A percentile compares a stretch with the other conserved stretches of the same genome.
phyloP scores from a whole-genome alignment of 1,139 yeast species.

The Nematodospora anomalae region DNA sequence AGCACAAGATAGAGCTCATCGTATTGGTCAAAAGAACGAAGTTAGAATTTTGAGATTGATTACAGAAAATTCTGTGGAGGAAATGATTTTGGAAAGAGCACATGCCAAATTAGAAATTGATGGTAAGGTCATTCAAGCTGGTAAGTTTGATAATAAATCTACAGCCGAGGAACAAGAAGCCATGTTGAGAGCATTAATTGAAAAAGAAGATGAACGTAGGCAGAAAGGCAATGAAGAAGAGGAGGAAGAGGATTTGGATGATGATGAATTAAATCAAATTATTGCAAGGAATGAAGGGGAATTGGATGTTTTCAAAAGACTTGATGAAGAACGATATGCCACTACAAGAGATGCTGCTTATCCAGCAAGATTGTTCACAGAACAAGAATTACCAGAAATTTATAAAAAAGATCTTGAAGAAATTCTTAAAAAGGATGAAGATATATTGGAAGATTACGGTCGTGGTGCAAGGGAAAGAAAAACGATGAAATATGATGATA shows the following conservation, averaged over 20 bases:
- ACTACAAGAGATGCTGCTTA: constrained; percentile 44
- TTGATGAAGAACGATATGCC: constrained; percentile 56
- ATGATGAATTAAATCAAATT: constrained; percentile 69
- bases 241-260: constrained; percentile 56
- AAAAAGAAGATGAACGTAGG: constrained; percentile 65
- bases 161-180: constrained; percentile 85
- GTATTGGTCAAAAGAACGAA: constrained; percentile 87
- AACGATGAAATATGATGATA: constrained; percentile 60
- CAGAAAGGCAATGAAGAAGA: constrained; percentile 38
- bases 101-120: constrained; percentile 82
- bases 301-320: constrained; percentile 48
- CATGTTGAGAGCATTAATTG: constrained; percentile 63
- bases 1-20: constrained; percentile 88
- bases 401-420: constrained; percentile 54
- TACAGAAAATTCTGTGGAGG: constrained; percentile 82
- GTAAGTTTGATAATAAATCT: constrained; percentile 80
- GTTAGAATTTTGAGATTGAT: constrained; percentile 78
- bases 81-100: constrained; percentile 77
- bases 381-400: constrained; percentile 65
- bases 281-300: constrained; percentile 69
- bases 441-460: constrained; percentile 47
- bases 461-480: constrained; percentile 71
- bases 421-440: constrained; percentile 47
- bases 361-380: constrained; percentile 55
- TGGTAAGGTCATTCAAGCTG: constrained; percentile 87